Evolutionary conservation across 2,329 filamentous ascomycete genomes (phyloP).

Genomic region (Aspergillus sp.): DNA sequence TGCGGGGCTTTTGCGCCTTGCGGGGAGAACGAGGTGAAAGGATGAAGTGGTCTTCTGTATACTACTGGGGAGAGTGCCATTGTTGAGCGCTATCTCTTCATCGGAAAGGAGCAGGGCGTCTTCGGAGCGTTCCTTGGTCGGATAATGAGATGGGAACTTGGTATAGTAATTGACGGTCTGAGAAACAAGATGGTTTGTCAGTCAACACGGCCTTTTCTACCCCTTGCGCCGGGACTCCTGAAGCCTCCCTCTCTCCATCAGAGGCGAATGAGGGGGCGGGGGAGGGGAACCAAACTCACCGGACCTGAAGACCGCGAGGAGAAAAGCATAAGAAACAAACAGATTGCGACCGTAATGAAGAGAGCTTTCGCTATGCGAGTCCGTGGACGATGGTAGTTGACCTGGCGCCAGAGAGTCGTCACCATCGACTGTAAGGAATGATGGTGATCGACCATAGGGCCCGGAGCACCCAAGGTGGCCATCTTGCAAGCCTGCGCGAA

Average conservation of each 20-base stretch:
- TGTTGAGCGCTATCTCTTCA: slow-evolving; percentile 13
- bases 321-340: slow-evolving; percentile 19
- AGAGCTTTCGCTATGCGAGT: slow-evolving; percentile 20
- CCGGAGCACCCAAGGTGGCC: slow-evolving; percentile 18
- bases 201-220: background rate
- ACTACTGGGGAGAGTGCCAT: slow-evolving; percentile 25
- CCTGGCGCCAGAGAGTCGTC: slow-evolving; percentile 18
- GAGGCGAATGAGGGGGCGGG: slow-evolving; percentile 1
- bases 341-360: slow-evolving; percentile 12
- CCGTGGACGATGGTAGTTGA: slow-evolving; percentile 21
- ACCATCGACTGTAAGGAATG: slow-evolving; percentile 14
- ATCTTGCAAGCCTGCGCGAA: slow-evolving; percentile 11
- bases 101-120: slow-evolving; percentile 23
- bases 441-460: slow-evolving; percentile 18
- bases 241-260: background rate
- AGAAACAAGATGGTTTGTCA: slow-evolving; percentile 1
- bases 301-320: slow-evolving; percentile 14
- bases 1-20: slow-evolving; percentile 43
- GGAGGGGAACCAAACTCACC: slow-evolving; percentile 9
- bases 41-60: slow-evolving; percentile 32
- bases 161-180: slow-evolving; percentile 27
- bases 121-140: slow-evolving; percentile 25
- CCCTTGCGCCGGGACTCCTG: no score
- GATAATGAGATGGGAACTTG: slow-evolving; percentile 28
- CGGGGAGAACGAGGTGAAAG: slow-evolving; percentile 54